A percentile compares a stretch with the other conserved stretches of the same genome.
Evolutionary conservation across 2,329 filamentous ascomycete genomes (phyloP).

Genomic region (Beauveria caledonica): DNA sequence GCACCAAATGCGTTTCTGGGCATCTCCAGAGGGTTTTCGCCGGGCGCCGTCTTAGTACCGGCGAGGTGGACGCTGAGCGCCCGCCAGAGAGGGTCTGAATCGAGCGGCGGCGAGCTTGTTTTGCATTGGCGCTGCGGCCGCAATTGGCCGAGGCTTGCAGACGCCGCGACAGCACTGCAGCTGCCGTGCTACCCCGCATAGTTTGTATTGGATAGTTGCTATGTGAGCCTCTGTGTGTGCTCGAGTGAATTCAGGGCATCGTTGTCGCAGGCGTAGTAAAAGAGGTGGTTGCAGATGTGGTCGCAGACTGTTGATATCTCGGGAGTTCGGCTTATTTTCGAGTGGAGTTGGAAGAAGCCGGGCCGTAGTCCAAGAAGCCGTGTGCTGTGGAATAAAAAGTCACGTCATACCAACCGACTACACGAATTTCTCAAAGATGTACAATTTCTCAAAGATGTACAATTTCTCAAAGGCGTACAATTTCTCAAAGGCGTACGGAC

Average conservation of each 20-base stretch:
- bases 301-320: not conserved
- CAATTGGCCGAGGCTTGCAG: constrained; percentile 13
- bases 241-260: not conserved
- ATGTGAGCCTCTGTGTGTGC: not conserved
- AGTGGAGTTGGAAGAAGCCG: constrained; percentile 8
- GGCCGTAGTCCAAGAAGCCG: not conserved
- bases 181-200: constrained; percentile 15
- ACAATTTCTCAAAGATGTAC: too few relatives aligned
- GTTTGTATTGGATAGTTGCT: not conserved
- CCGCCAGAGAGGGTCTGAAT: not conserved
- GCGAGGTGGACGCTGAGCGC: not conserved
- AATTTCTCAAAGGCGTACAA: too few relatives aligned
- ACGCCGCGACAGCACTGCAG: constrained; percentile 13
- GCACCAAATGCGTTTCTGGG: not conserved
- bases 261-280: not conserved
- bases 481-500: too few relatives aligned
- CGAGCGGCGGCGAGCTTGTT: not conserved
- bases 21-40: constrained; percentile 1
- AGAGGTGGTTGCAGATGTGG: not conserved
- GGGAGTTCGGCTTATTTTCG: constrained; percentile 8
- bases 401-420: not conserved
- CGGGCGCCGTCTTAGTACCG: constrained; percentile 7
- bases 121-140: not conserved
- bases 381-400: not conserved
- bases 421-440: too few relatives aligned